These are phyloP conservation scores for Fusarium incarnatum DNA, from an alignment of 2,329 filamentous ascomycete species.

Conservation along the genomic window DNA sequence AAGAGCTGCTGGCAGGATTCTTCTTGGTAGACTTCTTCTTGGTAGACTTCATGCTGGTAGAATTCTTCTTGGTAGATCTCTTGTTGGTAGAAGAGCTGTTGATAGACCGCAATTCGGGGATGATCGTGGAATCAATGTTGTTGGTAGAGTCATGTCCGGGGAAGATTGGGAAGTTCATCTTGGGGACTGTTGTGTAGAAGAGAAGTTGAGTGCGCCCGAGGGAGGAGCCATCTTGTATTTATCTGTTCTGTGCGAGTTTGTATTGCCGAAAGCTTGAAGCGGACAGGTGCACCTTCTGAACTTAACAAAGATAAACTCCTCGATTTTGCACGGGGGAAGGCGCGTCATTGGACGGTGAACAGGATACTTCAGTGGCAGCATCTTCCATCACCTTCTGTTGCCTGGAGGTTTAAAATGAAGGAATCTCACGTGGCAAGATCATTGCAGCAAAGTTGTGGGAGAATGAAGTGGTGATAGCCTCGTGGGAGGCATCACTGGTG, in stretches of 20 bases:
- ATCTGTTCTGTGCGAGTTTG: not conserved
- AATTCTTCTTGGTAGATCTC: too few species aligned
- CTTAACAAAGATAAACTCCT: not conserved
- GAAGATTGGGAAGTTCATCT: not conserved
- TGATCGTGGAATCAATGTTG: too few species aligned
- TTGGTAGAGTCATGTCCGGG: too few species aligned
- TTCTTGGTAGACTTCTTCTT: not conserved
- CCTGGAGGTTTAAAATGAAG: not conserved
- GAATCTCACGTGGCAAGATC: not conserved
- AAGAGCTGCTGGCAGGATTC: not conserved
- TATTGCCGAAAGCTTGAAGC: not conserved
- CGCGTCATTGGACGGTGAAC: not conserved
- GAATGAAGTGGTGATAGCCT: not conserved
- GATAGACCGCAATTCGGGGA: too few species aligned
- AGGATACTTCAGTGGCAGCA: not conserved
- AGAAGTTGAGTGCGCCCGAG: not conserved
- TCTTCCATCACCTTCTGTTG: not conserved
- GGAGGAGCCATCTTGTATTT: not conserved
- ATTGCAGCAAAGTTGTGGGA: too few species aligned
- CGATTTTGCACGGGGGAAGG: not conserved
- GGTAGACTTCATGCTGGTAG: not conserved
- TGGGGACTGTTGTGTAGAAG: not conserved
- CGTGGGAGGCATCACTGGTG: too few species aligned
- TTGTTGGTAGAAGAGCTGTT: too few species aligned
- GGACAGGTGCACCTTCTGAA: not conserved